Base-by-base conservation (phyloP, 345 rosid genomes). In the Turritis glabra region DNA sequence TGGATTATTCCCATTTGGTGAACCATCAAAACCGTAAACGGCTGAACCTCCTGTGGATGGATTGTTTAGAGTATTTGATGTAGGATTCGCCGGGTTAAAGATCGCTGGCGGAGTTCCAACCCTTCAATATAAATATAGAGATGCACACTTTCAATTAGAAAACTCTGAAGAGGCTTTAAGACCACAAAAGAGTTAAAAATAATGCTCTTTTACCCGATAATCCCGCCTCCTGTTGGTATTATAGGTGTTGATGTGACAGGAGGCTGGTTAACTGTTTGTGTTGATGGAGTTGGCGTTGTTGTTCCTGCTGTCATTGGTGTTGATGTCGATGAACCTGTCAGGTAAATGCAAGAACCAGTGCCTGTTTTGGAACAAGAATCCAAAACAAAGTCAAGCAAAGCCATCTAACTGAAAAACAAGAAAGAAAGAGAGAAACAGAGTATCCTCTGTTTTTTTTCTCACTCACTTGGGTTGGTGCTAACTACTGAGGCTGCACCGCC, bases 401-500 rank as follows among this genome's bases (percentile, higher is more conserved):
- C 21, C 14, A 29, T 17, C 29, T 26, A 18, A 63, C 5, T 22
- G 4, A 53, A 23, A 23, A 17, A 37, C 30, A 60, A 72, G 22
- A 17, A 26, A 22, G 64, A 10, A 1, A 74, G 14, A 18, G 10
- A 7, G 8, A 51, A 55, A 46, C 50, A 35, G 22, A 55, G 43
- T 52, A 51, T 57, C 19, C 57, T 59, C 23, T 61, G 64, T 68
- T 68, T 43, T 67, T 1, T 4, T 21, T 3, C 22, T 41, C 30
- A 76, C 96, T 89, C 75, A 96, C 99, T 90, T 79, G 99, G 99
- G 73, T 96, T 90, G 18, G 68, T 51, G 82, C 41, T 82, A 22
- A 88, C 91, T 21, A 86, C 22, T 27, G 71, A 33, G 1, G 97
- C 99, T 2, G 85, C 61, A 37, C 98, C 98, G 32, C 98, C 94